Base-by-base conservation (phyloP, 805 yeast species). In the Saccharomycopsis sp. region DNA sequence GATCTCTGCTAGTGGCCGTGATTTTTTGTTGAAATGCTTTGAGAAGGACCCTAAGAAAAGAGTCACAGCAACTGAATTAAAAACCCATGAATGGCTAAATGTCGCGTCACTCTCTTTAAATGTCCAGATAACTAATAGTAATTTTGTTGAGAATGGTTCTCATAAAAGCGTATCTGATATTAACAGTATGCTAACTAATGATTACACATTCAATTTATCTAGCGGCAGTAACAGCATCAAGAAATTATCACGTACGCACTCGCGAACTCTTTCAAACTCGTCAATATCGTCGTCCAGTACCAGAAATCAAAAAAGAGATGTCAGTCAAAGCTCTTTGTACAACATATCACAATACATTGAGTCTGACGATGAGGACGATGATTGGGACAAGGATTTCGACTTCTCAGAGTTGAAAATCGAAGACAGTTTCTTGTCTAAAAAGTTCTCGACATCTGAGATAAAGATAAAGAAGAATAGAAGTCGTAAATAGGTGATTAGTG, bases 1-100 rank as follows among this genome's bases (percentile, higher is more conserved):
- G 2, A 67, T 80, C 2, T 70, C 82, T 0, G 65, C 74, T 0
- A 41, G 70, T 61, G 76, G 77, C 5, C 74, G 75, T 47, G 89
- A 86, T 63, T 85, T 89, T 62, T 70, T 87, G 12, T 64, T 76
- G 55, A 82, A 80, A 61, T 89, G 96, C 67, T 86, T 89, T 64
- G 86, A 84, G 63, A 84, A 84, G 65, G 85, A 85, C 63, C 89
- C 93, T 1, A 73, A 72, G 23, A 69, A 79, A 24, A 73, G 96
- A 58, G 72, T 75, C 1, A 72, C 80, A 3, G 93, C 93, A 0
- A 71, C 72, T 35, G 71, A 78, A 42, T 73, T 90, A 24, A 69
- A 81, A 23, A 68, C 75, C 29, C 92, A 87, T 67, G 76, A 76
- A 19, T 89, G 96, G 96, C 64, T 88, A 8, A 64, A 53, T 19